Percentiles rank a stretch among this genome's conserved stretches.
Evolutionary conservation across 2,329 filamentous ascomycete species (phyloP).

Genomic region (Cladosporium sphaerospermum): DNA sequence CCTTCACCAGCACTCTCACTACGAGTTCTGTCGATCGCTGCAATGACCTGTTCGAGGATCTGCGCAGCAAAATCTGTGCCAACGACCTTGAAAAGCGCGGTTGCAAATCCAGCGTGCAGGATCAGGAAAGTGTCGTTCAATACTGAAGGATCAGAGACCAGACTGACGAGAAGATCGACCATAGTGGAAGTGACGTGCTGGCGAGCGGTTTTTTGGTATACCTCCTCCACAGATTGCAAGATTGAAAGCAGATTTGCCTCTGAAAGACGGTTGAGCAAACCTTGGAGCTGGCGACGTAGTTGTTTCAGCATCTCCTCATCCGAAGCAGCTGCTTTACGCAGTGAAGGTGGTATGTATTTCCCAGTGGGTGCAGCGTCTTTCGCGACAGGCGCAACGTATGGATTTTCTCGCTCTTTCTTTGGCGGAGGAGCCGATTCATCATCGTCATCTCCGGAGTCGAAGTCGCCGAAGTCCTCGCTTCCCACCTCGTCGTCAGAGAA

Average conservation of each 20-base stretch:
- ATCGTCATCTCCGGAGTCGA: constrained; percentile 30
- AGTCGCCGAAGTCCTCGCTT: constrained; percentile 24
- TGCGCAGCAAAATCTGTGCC: constrained; percentile 88
- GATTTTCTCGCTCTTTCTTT: constrained; percentile 66
- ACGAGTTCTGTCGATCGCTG: constrained; percentile 57
- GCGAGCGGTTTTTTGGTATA: constrained; percentile 80
- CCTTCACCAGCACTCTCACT: constrained; percentile 30
- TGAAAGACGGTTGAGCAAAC: constrained; percentile 85
- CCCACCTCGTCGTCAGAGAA: constrained; percentile 31
- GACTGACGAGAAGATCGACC: constrained; percentile 68
- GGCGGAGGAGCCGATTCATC: constrained; percentile 26
- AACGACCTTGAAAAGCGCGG: constrained; percentile 78
- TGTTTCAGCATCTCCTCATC: constrained; percentile 62
- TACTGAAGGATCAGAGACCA: constrained; percentile 70
- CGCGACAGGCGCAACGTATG: constrained; percentile 68
- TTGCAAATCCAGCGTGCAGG: constrained; percentile 80
- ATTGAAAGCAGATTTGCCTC: constrained; percentile 86
- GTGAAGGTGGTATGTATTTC: constrained; percentile 87
- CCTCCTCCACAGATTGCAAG: constrained; percentile 69
- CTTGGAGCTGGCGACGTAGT: constrained; percentile 74
- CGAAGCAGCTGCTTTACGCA: constrained; percentile 58
- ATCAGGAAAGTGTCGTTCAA: constrained; percentile 87
- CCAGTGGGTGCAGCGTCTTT: constrained; percentile 37
- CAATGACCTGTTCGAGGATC: constrained; percentile 70
- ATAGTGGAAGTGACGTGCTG: constrained; percentile 79